These are phyloP conservation scores for Amauroascus niger DNA, from an alignment of 2,329 filamentous ascomycete species.

Conservation along the genomic window DNA sequence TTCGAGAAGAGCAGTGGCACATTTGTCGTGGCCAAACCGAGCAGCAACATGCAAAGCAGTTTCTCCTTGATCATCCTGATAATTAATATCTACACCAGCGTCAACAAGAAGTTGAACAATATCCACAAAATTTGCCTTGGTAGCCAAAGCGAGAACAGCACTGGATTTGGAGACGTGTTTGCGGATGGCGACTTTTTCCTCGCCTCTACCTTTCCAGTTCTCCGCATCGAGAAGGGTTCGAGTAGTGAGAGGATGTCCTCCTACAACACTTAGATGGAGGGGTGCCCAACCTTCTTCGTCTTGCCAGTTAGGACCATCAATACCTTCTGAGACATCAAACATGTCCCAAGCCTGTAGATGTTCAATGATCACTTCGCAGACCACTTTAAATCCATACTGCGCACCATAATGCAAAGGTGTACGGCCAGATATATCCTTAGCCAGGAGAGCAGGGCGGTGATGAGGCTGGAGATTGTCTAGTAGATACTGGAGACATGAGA, in stretches of 20 bases:
- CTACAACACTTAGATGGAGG: slow-evolving; percentile 82
- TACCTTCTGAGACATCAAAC: slow-evolving; percentile 73
- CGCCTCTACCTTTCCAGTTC: slow-evolving; percentile 57
- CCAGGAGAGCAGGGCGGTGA: slow-evolving; percentile 57
- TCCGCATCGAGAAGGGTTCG: slow-evolving; percentile 70
- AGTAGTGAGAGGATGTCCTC: slow-evolving; percentile 79
- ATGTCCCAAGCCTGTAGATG: slow-evolving; percentile 83
- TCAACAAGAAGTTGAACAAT: slow-evolving; percentile 84
- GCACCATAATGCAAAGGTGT: slow-evolving; percentile 44
- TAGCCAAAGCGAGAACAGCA: slow-evolving; percentile 76
- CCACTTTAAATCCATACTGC: slow-evolving; percentile 86
- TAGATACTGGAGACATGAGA: slow-evolving; percentile 54
- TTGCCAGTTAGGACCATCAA: slow-evolving; percentile 82
- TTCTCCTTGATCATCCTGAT: slow-evolving; percentile 80
- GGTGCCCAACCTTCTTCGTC: slow-evolving; percentile 86
- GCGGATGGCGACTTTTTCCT: slow-evolving; percentile 54
- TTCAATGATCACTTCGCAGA: slow-evolving; percentile 77
- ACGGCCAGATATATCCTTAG: slow-evolving; percentile 17
- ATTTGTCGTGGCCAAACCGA: slow-evolving; percentile 73
- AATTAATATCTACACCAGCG: slow-evolving; percentile 86
- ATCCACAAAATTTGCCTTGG: slow-evolving; percentile 71
- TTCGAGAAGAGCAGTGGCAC: slow-evolving; percentile 63
- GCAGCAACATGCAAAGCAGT: slow-evolving; percentile 87
- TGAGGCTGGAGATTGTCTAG: slow-evolving; percentile 58
- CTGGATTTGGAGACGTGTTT: slow-evolving; percentile 71